Base-by-base conservation (phyloP, 2,329 filamentous ascomycete genomes). In the Fusarium algeriense region DNA sequence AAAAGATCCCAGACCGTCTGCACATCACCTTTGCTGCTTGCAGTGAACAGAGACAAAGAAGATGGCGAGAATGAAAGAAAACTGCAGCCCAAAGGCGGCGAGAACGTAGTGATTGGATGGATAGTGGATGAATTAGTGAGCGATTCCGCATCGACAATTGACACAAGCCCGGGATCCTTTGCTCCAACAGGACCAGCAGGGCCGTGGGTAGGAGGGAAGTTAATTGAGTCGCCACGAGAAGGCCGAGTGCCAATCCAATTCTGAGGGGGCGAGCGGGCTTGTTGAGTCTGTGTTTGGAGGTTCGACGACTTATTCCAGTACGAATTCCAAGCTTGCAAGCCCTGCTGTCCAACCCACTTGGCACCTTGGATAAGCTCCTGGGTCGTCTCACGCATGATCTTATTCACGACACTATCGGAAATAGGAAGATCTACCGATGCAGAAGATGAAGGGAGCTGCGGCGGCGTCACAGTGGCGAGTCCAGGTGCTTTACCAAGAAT, bases 1-100 rank as follows among this genome's bases (percentile, higher is more conserved):
- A 93, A 88, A 62, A 96, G 81, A 78, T 95, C 93, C 93, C 93
- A 96, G 2, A 95, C 89, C 11, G 90, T 92, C 76, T 94, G 92
- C 9, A 93, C 87, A 76, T 97, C 93, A n/a, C 93, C 93, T 78
- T 94, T 95, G 76, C 87, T 92, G 80, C 92, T 95, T 10, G 92
- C 92, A 0, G 92, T 94, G 80, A 96, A 91, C 14, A 97, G 84
- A 55, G 89, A 89, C 30, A 95, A 80, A 0, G 92, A 93, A 10
- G 88, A 89, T 0, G 93, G 92, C 3, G 93, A 90, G 70, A 97
- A 92, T 0, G 92, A 94, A 35, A 96, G 78, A 77, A 93, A 94
- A 78, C 93, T 95, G 79, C 93, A 95, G 12, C 93, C 93, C 19
- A 92, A 86, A 2, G 90, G 88, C 4, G 91, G 86, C 34, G 87